Percentiles rank a stretch among this genome's conserved stretches.
Conservation (phyloP, 805 yeast species). For the Kurtzmaniella fragi region DNA sequence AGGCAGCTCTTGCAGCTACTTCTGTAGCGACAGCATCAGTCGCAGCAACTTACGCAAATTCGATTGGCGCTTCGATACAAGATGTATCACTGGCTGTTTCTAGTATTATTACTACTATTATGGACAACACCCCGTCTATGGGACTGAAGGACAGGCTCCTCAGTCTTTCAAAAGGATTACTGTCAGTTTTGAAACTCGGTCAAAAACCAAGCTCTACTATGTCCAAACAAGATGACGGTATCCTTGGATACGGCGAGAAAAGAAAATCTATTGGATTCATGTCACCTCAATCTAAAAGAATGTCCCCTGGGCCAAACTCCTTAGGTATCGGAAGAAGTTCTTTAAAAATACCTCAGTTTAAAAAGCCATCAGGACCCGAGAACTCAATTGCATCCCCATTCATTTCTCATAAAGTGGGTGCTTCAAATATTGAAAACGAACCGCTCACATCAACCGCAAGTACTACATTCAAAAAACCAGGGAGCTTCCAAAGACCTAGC, state of each 20-base stretch:
- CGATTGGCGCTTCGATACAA: slow-evolving; percentile 15
- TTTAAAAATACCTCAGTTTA: slow-evolving; percentile 21
- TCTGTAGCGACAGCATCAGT: slow-evolving; percentile 33
- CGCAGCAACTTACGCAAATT: slow-evolving; percentile 31
- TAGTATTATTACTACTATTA: slow-evolving; percentile 15
- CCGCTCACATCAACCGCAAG: slow-evolving; percentile 3
- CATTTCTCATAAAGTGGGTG: slow-evolving; percentile 19
- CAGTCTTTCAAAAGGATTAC: slow-evolving; percentile 17
- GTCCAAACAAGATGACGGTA: no score
- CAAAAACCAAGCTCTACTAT: not conserved
- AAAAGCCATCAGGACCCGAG: slow-evolving; percentile 9
- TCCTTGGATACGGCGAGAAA: not conserved
- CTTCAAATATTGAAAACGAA: slow-evolving; percentile 8
- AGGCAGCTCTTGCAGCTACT: slow-evolving; percentile 28
- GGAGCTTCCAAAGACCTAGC: slow-evolving; percentile 28
- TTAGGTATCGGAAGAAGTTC: no score
- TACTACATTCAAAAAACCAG: slow-evolving; percentile 25
- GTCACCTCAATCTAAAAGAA: not conserved
- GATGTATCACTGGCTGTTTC: slow-evolving; percentile 20
- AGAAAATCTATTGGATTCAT: slow-evolving; percentile 1
- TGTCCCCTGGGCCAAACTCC: no score
- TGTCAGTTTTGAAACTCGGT: slow-evolving; percentile 2
- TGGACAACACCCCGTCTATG: slow-evolving; percentile 14
- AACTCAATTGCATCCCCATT: slow-evolving; percentile 19
- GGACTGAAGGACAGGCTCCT: slow-evolving; percentile 20